A percentile compares a stretch with the other conserved stretches of the same genome.
Conservation (phyloP, 495 filamentous ascomycete genomes). For the Neurospora sp. region DNA sequence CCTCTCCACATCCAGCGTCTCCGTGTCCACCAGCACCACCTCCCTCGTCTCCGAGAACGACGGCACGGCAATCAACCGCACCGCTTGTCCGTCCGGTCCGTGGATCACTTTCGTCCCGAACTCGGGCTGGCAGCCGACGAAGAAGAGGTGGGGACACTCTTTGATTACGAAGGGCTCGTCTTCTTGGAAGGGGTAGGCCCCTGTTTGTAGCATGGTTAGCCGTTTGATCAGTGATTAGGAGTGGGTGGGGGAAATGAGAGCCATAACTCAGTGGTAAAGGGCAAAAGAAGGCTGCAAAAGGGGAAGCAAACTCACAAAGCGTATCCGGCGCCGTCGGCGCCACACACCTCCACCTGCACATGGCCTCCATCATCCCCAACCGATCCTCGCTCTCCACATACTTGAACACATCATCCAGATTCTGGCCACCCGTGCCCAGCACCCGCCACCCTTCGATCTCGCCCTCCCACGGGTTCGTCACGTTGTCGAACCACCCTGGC, state of each 20-base stretch:
- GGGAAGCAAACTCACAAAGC: constrained; percentile 55
- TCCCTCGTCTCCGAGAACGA: constrained; percentile 72
- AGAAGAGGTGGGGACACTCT: constrained; percentile 81
- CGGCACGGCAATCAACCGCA: constrained; percentile 70
- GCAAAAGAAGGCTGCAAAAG: not conserved
- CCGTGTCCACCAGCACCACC: constrained; percentile 75
- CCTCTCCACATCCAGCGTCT: constrained; percentile 67
- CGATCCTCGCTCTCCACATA: constrained; percentile 70
- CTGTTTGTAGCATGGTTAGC: constrained; percentile 28
- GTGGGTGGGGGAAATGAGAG: too few relatives aligned
- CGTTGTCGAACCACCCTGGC: constrained; percentile 72
- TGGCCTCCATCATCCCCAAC: constrained; percentile 80
- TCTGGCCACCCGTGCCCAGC: constrained; percentile 80
- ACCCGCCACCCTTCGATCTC: constrained; percentile 81
- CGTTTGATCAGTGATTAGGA: not conserved
- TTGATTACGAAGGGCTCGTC: constrained; percentile 78
- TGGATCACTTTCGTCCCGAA: constrained; percentile 67
- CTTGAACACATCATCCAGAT: constrained; percentile 85
- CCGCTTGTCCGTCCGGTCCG: constrained; percentile 49
- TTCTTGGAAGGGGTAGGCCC: constrained; percentile 91
- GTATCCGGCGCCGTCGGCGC: constrained; percentile 98
- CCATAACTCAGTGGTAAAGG: not conserved
- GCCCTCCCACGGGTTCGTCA: constrained; percentile 89
- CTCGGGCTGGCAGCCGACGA: constrained; percentile 75
- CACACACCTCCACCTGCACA: constrained; percentile 80